phyloP scores from a whole-genome alignment of 805 yeast species.

The Debaryomyces hansenii region DNA sequence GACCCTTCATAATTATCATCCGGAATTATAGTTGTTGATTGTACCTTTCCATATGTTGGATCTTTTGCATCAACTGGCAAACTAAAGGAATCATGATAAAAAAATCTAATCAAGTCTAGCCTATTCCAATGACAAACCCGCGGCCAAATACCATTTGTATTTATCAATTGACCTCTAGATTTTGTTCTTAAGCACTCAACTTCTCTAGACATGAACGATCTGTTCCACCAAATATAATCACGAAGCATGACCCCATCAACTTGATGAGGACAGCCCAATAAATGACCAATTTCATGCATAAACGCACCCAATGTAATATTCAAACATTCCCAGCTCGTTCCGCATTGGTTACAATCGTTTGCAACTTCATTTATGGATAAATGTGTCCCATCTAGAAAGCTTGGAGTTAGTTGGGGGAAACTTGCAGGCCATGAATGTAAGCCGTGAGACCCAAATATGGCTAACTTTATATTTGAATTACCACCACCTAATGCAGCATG shows the following conservation, averaged over 20 bases:
- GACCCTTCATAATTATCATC: constrained; percentile 14
- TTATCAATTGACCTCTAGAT: constrained; percentile 41
- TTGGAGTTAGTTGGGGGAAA: constrained; percentile 65
- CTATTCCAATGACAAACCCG: constrained; percentile 89
- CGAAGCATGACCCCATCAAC: constrained; percentile 87
- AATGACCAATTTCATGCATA: constrained; percentile 93
- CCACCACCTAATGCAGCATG: constrained; percentile 98
- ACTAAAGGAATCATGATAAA: constrained; percentile 78
- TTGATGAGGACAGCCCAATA: constrained; percentile 90
- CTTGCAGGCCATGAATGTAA: constrained; percentile 89
- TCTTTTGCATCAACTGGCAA: constrained; percentile 64
- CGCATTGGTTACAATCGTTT: constrained; percentile 82
- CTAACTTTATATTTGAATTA: constrained; percentile 63
- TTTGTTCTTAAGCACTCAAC: constrained; percentile 53
- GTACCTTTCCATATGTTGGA: constrained; percentile 31
- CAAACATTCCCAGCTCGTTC: constrained; percentile 86
- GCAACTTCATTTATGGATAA: constrained; percentile 74
- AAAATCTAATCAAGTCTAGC: constrained; percentile 72
- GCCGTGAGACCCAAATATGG: constrained; percentile 94
- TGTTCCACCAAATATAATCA: constrained; percentile 76
- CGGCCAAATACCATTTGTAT: constrained; percentile 38
- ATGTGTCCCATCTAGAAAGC: constrained; percentile 71
- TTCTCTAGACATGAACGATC: constrained; percentile 80
- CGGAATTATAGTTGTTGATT: constrained; percentile 29
- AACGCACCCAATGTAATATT: constrained; percentile 90